Conservation (phyloP, 2,329 filamentous ascomycete genomes). For the Pseudogymnoascus sp. region DNA sequence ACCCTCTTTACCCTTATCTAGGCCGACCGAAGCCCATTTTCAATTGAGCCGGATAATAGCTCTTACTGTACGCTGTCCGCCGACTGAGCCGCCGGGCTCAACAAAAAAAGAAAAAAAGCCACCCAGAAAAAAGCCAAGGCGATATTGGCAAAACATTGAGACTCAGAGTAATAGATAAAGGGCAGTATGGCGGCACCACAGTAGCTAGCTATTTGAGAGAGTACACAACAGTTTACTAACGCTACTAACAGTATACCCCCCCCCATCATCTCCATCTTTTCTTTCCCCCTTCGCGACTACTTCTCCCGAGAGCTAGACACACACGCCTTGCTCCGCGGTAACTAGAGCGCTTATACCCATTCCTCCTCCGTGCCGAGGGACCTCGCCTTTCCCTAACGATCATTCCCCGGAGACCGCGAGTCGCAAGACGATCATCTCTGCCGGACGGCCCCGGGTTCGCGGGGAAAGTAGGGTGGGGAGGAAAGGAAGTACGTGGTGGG, state of each 20-base stretch:
- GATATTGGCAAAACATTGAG: not conserved
- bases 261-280: not conserved
- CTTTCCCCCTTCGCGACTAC: not conserved
- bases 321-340: not conserved
- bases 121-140: not conserved
- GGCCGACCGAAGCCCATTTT: not conserved
- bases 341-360: not conserved
- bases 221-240: not conserved
- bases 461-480: not conserved
- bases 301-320: not conserved
- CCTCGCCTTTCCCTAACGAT: not conserved
- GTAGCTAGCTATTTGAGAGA: not conserved
- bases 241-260: not conserved
- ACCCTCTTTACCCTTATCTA: not conserved
- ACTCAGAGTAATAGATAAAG: not conserved
- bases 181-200: not conserved
- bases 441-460: not conserved
- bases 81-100: not conserved
- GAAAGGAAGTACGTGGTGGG: too few species aligned
- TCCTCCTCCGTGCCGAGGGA: not conserved
- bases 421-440: too few species aligned
- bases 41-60: not conserved
- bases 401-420: not conserved
- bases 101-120: not conserved
- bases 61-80: not conserved